phyloP scores from a whole-genome alignment of 2,329 filamentous ascomycete species.

The Cladosporium halotolerans region DNA sequence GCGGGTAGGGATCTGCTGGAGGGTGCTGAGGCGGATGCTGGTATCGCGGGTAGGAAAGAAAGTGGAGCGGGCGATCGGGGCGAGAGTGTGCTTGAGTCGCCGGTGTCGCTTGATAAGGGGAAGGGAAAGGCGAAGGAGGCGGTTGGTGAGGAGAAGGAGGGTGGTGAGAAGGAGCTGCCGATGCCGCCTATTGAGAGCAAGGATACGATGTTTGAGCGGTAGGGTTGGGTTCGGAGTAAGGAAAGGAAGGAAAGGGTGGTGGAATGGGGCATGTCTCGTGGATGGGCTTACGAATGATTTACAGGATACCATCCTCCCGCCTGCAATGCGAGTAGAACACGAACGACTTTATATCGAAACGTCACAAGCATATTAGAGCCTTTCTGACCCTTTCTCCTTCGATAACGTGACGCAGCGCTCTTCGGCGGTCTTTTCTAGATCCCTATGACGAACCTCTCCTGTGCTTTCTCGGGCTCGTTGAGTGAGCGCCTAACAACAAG shows the following conservation, averaged over 20 bases:
- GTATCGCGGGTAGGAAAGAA: slow-evolving; percentile 18
- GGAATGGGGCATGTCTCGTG: not conserved
- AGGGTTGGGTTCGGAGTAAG: not conserved
- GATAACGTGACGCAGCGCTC: too few relatives aligned
- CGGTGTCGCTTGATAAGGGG: slow-evolving; percentile 17
- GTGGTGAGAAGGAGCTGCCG: slow-evolving; percentile 19
- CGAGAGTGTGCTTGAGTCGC: slow-evolving; percentile 18
- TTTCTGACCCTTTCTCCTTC: too few relatives aligned
- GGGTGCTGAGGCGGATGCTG: slow-evolving; percentile 43
- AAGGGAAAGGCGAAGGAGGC: slow-evolving; percentile 20
- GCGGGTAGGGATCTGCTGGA: slow-evolving; percentile 50
- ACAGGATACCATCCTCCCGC: not conserved
- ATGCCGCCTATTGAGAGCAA: slow-evolving; percentile 22
- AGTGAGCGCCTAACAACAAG: too few relatives aligned
- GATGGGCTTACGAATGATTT: slow-evolving; percentile 8
- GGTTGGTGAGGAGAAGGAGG: too few relatives aligned
- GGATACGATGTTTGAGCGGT: slow-evolving; percentile 34
- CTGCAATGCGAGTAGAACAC: not conserved
- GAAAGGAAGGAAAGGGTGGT: not conserved
- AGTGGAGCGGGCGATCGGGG: slow-evolving; percentile 22
- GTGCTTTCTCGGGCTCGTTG: too few relatives aligned
- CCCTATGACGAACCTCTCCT: too few relatives aligned
- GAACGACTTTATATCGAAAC: not conserved
- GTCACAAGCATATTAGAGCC: not conserved
- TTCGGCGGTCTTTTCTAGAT: too few relatives aligned